These are phyloP conservation scores for Termitomyces sp. DNA, from an alignment of 768 basidiomycete genomes.

Conservation along the genomic window DNA sequence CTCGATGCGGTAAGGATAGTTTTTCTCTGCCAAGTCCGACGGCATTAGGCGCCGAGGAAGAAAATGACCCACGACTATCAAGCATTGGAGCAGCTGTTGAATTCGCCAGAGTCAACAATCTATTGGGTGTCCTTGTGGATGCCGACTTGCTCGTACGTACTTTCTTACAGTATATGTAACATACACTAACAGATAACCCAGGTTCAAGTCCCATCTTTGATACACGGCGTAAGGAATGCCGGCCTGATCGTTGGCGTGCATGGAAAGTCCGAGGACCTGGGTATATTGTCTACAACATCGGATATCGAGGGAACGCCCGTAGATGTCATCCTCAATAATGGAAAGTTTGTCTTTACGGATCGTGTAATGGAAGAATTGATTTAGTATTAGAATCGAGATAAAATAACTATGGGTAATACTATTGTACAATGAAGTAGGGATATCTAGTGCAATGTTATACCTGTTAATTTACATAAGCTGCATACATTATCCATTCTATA, in stretches of 20 bases:
- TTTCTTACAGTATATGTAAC: slow-evolving; percentile 1
- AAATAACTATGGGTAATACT: slow-evolving; percentile 1
- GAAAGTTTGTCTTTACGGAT: slow-evolving; percentile 65
- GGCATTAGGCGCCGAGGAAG: slow-evolving; percentile 30
- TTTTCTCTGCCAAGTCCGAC: slow-evolving; percentile 32
- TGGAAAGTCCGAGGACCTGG: slow-evolving; percentile 47
- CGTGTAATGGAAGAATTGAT: slow-evolving; percentile 45
- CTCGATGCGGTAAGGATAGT: slow-evolving; percentile 69
- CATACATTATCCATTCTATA: slow-evolving; percentile 29
- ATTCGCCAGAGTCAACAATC: slow-evolving; percentile 88
- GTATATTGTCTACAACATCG: slow-evolving; percentile 26
- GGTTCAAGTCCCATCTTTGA: slow-evolving; percentile 86
- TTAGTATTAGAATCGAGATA: slow-evolving; percentile 13
- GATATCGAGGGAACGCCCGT: slow-evolving; percentile 44
- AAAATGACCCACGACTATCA: slow-evolving; percentile 45
- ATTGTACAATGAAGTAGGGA: slow-evolving; percentile 10
- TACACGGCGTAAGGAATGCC: slow-evolving; percentile 83
- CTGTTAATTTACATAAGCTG: slow-evolving; percentile 11
- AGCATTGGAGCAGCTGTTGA: slow-evolving; percentile 91
- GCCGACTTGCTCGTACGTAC: slow-evolving; percentile 74
- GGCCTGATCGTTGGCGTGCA: slow-evolving; percentile 85
- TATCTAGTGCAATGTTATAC: slow-evolving; percentile 7
- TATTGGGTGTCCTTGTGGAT: slow-evolving; percentile 88
- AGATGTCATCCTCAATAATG: slow-evolving; percentile 65
- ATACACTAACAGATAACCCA: slow-evolving; percentile 22